phyloP scores from a whole-genome alignment of 129 eudicot species.

The Glebionis coronaria region DNA sequence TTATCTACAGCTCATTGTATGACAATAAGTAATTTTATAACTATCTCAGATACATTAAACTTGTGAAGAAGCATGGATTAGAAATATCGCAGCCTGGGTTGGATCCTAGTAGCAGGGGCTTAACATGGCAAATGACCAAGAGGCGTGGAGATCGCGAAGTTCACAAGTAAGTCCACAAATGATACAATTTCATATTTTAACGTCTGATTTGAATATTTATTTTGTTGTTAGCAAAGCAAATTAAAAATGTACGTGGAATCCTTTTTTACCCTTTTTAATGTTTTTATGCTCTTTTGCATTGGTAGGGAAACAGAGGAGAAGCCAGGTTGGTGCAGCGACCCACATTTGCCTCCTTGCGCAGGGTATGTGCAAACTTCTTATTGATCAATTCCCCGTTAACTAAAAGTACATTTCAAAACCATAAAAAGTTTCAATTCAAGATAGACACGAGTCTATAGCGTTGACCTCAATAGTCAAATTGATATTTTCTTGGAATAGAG shows the following conservation, averaged over 20 bases:
- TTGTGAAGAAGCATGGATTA: conserved; percentile 81
- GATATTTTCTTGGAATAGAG: background rate
- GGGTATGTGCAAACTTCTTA: conserved; percentile 48
- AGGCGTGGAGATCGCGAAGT: conserved; percentile 59
- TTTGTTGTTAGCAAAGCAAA: conserved; percentile 3
- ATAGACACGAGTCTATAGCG: background rate
- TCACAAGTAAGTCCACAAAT: conserved; percentile 63
- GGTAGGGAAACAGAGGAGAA: conserved; percentile 66
- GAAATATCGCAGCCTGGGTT: conserved; percentile 98
- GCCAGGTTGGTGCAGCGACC: conserved; percentile 82
- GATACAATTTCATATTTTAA: background rate
- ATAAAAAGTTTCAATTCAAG: background rate
- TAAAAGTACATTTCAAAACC: background rate
- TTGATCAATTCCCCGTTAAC: background rate
- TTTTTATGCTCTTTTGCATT: conserved; percentile 1
- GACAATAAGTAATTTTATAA: background rate
- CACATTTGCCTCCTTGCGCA: conserved; percentile 92
- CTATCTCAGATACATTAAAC: conserved; percentile 60
- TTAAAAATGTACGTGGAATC: background rate
- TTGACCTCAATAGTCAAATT: background rate
- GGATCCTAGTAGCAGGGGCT: conserved; percentile 43
- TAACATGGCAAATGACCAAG: conserved; percentile 85
- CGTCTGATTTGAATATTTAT: background rate
- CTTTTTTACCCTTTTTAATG: conserved; percentile 2
- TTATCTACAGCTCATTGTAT: background rate